phyloP scores from a whole-genome alignment of 2,329 filamentous ascomycete genomes.

The Lachnellula subtilissima region DNA sequence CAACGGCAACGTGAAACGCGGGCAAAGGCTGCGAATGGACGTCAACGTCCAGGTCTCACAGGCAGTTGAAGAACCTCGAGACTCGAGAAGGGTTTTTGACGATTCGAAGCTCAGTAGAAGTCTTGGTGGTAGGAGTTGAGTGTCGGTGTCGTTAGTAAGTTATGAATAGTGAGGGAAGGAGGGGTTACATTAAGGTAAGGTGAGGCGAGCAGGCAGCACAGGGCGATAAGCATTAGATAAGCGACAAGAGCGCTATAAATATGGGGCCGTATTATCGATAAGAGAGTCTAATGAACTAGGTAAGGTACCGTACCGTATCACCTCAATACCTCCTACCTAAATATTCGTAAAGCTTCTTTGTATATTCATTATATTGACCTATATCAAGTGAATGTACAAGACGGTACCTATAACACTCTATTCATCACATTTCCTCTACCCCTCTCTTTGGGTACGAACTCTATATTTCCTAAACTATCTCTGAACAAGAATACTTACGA shows the following conservation, averaged over 20 bases:
- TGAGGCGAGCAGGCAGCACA: conserved; percentile 1
- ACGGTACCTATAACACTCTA: no score
- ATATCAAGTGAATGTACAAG: no score
- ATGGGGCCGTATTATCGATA: no score
- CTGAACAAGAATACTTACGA: no score
- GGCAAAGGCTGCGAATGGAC: neutral
- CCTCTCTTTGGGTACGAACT: no score
- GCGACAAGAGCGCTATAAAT: conserved; percentile 2
- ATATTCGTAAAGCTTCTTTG: no score
- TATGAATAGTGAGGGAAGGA: neutral
- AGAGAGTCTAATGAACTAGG: no score
- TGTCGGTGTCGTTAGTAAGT: neutral
- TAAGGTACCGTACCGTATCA: no score
- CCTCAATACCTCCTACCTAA: no score
- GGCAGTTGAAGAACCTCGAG: neutral
- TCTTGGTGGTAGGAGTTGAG: neutral
- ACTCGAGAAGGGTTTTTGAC: neutral
- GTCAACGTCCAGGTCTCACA: neutral
- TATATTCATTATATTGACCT: no score
- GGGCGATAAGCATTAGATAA: neutral
- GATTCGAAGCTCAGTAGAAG: neutral
- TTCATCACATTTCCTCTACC: no score
- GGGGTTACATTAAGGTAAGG: conserved; percentile 1
- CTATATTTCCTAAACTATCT: no score
- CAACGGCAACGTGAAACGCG: neutral